Percentiles rank a stretch among this genome's conserved stretches.
Conservation (phyloP, 2,329 filamentous ascomycete genomes). For the Trichoderma atrobrunneum region DNA sequence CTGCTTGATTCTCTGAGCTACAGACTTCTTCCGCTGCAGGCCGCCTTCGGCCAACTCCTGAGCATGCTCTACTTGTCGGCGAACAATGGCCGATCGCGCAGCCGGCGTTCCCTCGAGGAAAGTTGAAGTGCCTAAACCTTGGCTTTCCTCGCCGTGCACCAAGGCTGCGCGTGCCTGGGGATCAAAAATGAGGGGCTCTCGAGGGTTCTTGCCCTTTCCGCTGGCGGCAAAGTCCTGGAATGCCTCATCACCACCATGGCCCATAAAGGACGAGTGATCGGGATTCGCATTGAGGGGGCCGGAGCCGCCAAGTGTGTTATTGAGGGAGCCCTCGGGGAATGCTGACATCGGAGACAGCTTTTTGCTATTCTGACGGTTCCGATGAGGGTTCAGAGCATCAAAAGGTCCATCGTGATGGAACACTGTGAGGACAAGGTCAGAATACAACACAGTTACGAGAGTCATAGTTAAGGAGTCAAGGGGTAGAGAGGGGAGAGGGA, state of each 20-base stretch:
- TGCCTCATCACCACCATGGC: conserved; percentile 74
- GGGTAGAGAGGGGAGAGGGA: background rate
- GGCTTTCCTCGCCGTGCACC: conserved; percentile 78
- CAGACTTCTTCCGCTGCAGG: conserved; percentile 86
- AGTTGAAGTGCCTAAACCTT: conserved; percentile 88
- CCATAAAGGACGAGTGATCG: conserved; percentile 86
- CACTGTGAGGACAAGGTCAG: conserved; percentile 52
- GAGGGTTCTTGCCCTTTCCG: conserved; percentile 33
- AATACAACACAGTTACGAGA: background rate
- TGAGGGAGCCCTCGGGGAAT: conserved; percentile 87
- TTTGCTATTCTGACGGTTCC: conserved; percentile 79
- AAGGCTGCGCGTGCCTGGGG: conserved; percentile 64
- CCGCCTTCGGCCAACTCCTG: conserved; percentile 58
- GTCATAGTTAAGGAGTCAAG: background rate
- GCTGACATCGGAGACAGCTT: conserved; percentile 89
- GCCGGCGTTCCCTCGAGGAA: conserved; percentile 94
- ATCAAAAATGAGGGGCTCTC: conserved; percentile 61
- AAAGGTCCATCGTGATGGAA: conserved; percentile 98
- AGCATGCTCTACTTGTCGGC: conserved; percentile 66
- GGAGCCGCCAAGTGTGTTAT: conserved; percentile 85
- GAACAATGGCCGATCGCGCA: conserved; percentile 73
- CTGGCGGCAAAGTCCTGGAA: conserved; percentile 72
- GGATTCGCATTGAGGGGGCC: conserved; percentile 79
- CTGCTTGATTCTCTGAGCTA: conserved; percentile 86
- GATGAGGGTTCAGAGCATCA: conserved; percentile 91